A percentile compares a stretch with the other conserved stretches of the same genome.
Evolutionary conservation across 2,329 filamentous ascomycete genomes (phyloP).

Genomic region (Colletotrichum caudatum): DNA sequence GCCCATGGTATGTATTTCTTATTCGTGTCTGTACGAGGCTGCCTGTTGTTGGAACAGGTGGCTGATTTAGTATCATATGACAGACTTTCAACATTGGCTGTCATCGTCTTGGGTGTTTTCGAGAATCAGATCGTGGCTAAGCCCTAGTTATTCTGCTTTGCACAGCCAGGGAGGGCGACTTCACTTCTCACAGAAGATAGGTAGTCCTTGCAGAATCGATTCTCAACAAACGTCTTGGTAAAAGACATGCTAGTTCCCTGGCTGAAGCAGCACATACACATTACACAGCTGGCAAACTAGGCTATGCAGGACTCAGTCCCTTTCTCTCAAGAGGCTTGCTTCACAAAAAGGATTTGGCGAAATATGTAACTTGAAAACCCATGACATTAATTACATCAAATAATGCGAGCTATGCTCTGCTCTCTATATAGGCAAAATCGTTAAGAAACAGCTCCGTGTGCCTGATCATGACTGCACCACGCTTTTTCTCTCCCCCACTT

Average conservation of each 20-base stretch:
- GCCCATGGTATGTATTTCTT: neutral
- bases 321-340: neutral
- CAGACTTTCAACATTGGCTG: neutral
- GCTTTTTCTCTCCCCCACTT: neutral
- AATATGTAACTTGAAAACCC: neutral
- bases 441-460: conserved; percentile 10
- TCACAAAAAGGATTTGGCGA: neutral
- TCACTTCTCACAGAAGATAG: neutral
- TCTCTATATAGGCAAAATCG: neutral
- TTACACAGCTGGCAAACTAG: neutral
- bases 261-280: neutral
- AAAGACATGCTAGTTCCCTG: neutral
- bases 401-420: neutral
- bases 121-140: neutral
- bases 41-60: neutral
- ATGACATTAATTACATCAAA: neutral
- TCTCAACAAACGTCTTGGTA: neutral
- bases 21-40: neutral
- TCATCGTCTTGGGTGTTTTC: no score
- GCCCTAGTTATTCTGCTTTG: neutral
- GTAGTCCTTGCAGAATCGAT: no score
- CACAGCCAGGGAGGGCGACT: neutral
- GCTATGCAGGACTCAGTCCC: neutral
- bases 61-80: conserved; percentile 9
- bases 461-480: conserved; percentile 11